Evolutionary conservation across 106 monocot genomes (phyloP), one percentile per base, ranked within the genome.

Genomic region (Dendrobium huoshanense): DNA sequence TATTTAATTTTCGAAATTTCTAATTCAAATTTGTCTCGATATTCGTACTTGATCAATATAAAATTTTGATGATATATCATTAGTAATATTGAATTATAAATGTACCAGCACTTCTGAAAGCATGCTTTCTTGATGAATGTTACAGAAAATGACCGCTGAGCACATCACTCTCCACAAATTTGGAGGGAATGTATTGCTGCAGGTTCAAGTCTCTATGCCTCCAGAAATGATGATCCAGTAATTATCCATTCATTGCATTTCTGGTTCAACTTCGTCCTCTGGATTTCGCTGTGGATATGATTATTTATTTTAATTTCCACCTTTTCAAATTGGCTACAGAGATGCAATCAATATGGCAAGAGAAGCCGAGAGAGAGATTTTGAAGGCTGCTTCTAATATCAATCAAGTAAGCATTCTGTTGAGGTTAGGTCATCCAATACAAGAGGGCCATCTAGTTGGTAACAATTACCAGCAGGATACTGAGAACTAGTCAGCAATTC

Each of bases 401-500:
- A 84, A 81, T 83, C 80, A 89, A 80, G 94, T 92, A 4, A 94
- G 96, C 67, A 90, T 94, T 75, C 94, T 90, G 44, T 83, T 97
- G 41, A 83, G 89, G 49, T 82, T 97, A 81, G 90, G 96, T 0
- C 79, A 77, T 55, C 88, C 80, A 56, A 89, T 86, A 58, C 74
- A 42, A 37, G 61, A 20, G 5, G n/a, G 43, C 43, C 4, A 42
- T 43, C 43, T 74, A 29, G 74, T 40, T 40, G 72, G 37, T 74
- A 74, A 74, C 42, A 37, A 72, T 13, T 72, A 72, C 37, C 33
- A 49, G 67, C 17, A 64, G 5, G 22, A 24, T 64, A 22, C 22
- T 64, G 64, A 64, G 8, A 64, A 8, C 24, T 64, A 64, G 24
- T 51, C 13, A 13, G 51, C 10, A 13, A 51, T 51, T 51, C 13